Evolutionary conservation across 139 green algal species (phyloP), one percentile per base, ranked within the genome.

Genomic region (Pleodorina starrii): DNA sequence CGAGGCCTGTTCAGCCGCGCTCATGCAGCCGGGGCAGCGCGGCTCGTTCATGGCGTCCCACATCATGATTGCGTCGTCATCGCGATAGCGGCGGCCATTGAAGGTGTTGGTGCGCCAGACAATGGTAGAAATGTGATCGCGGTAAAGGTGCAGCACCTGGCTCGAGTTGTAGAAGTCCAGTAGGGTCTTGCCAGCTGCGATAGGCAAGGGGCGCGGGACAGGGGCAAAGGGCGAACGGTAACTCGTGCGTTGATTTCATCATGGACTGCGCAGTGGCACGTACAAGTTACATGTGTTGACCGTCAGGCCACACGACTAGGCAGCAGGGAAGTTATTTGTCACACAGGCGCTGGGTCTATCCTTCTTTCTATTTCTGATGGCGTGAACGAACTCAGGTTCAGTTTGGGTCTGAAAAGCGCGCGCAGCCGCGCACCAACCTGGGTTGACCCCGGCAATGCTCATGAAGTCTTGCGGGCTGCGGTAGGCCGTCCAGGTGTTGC

Each of bases 401-500:
- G n/a, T n/a, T n/a, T n/a, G n/a, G n/a, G n/a, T n/a, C n/a, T n/a
- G n/a, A n/a, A n/a, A n/a, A n/a, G n/a, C n/a, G n/a, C n/a, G n/a
- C n/a, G n/a, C n/a, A n/a, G n/a, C n/a, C n/a, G n/a, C 78, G 19
- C 79, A 86, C n/a, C n/a, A n/a, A n/a, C 79, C 16, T 19, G 79
- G 79, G 59, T 89, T 35, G 12, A 83, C 54, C 29, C 71, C 84
- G 17, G 71, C 51, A 69, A 90, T 40, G 5, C 59, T 32, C 42
- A 90, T 69, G 74, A 66, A 77, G 43, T 90, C 85, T 43, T 90
- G 73, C 27, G 85, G 85, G 7, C 74, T 86, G 21, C 85, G 85
- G 57, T 90, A 90, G 4, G 85, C 85, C 29, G 78, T 16, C 85
- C 84, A 83, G 23, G 84, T 89, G 69, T 89, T 89, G 68, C 84